Evolutionary conservation across 2,329 filamentous ascomycete species (phyloP), one percentile per base, ranked within the genome.

Genomic region (Colletotrichum echinochloae): DNA sequence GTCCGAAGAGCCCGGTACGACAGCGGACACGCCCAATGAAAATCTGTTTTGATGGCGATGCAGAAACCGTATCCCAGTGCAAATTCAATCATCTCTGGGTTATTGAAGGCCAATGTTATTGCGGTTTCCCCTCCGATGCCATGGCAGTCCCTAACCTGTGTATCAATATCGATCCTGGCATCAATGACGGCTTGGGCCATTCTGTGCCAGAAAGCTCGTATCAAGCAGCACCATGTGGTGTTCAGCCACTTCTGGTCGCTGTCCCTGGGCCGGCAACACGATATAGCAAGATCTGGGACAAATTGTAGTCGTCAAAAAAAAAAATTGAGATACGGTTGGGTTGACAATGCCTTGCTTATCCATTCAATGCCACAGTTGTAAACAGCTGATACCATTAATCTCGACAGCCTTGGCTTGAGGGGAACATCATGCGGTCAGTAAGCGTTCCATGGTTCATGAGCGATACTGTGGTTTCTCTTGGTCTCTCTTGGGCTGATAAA

Each of bases 21-120:
- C 37, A 63, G 49, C 26, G 65, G 59, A 20, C 37, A 62, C 33
- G 46, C 49, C 48, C 37, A 63, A 23, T 66, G 23, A 26, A 23
- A 26, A 39, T 62, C 48, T 7, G 48, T 66, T 41, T 63, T 23
- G 26, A 54, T 18, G 12, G 39, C 37, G 5, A 51, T 46, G 7
- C 14, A 28, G 16, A 30, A 39, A 30, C 57, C 49, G 9, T 54
- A 9, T 12, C 52, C 30, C 65, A 66, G 5, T 11, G 63, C 48
- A 35, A 66, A 11, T 48, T 26, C 33, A 9, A 66, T 8, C 48
- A 66, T 62, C 18, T 37, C 49, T 7, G 65, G 48, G 30, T 63
- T 63, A 30, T 66, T 49, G 30, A 66, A 66, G 12, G 65, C 59
- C 14, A 66, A 66, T 8, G 48, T 37, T 30, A 62, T 63, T 18